Evolutionary conservation across 2,329 filamentous ascomycete genomes (phyloP).

Genomic region (Metarhizium brunneum): DNA sequence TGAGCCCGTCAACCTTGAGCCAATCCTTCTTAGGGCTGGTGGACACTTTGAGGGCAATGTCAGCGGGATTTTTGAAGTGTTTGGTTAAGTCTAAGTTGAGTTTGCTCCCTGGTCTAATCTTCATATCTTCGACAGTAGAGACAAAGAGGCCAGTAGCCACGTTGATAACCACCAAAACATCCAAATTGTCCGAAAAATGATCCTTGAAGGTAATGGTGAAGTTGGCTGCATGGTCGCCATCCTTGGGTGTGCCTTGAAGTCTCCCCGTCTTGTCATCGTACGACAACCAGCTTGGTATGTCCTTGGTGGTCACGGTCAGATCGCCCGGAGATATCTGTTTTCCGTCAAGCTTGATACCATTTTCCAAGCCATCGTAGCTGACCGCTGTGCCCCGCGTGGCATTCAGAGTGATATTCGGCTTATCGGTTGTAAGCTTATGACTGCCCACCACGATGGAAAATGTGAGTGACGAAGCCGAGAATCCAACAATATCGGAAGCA

Average conservation of each 20-base stretch:
- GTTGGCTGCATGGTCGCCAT: conserved; percentile 48
- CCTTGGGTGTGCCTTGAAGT: conserved; percentile 55
- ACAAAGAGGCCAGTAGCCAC: conserved; percentile 30
- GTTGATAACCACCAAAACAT: conserved; percentile 37
- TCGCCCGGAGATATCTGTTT: conserved; percentile 36
- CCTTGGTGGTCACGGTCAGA: conserved; percentile 40
- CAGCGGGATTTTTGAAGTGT: conserved; percentile 30
- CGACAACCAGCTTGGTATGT: conserved; percentile 59
- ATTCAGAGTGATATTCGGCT: conserved; percentile 46
- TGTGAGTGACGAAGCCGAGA: conserved; percentile 52
- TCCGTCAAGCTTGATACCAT: conserved; percentile 49
- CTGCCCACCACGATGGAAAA: conserved; percentile 67
- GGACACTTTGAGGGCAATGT: conserved; percentile 27
- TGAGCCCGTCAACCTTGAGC: conserved; percentile 30
- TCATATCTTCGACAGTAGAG: conserved; percentile 28
- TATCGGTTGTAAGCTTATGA: conserved; percentile 58
- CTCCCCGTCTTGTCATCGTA: conserved; percentile 54
- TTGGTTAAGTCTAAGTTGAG: conserved; percentile 33
- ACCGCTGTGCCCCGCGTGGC: conserved; percentile 44
- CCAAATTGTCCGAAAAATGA: conserved; percentile 47
- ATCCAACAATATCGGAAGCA: conserved; percentile 72
- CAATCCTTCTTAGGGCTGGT: conserved; percentile 30
- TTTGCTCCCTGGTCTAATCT: conserved; percentile 28
- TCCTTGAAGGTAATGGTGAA: conserved; percentile 55
- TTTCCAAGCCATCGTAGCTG: conserved; percentile 40